These are phyloP conservation scores for Rhizopus stolonifer DNA, from an alignment of 371 early-diverging fungal species.

Conservation along the genomic window DNA sequence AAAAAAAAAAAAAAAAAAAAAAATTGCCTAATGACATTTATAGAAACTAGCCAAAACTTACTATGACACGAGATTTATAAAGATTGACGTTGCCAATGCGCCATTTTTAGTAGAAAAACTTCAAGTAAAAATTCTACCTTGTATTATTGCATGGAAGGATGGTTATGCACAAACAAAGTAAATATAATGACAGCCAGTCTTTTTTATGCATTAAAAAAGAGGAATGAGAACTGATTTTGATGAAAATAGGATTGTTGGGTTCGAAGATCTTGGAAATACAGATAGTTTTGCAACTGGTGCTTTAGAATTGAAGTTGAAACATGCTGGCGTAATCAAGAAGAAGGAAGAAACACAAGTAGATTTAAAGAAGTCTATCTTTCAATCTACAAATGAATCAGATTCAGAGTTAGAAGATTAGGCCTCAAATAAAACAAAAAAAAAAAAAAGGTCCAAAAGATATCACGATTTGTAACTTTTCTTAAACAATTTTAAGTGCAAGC, in stretches of 20 bases:
- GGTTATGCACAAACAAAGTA: constrained; percentile 37
- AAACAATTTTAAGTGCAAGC: no score
- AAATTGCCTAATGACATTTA: no score
- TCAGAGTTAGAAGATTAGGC: constrained; percentile 31
- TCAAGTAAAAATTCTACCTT: constrained; percentile 86
- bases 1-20: no score
- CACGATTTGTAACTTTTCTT: no score
- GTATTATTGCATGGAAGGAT: constrained; percentile 81
- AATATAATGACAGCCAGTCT: background rate
- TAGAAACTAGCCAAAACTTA: constrained; percentile 75
- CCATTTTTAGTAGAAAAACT: constrained; percentile 93
- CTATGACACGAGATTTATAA: constrained; percentile 83
- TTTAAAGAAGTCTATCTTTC: constrained; percentile 38
- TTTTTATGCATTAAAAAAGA: background rate
- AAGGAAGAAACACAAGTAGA: constrained; percentile 15
- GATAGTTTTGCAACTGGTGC: constrained; percentile 81
- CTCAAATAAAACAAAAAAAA: no score
- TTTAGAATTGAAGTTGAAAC: constrained; percentile 75
- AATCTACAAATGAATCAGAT: constrained; percentile 32
- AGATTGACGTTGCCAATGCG: constrained; percentile 83
- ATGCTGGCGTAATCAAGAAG: constrained; percentile 49
- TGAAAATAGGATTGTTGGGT: constrained; percentile 82
- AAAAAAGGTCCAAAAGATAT: no score
- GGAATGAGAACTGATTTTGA: no score
- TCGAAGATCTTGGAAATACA: constrained; percentile 91